Conservation (phyloP, 1,284 basidiomycete species). For the Cutaneotrichosporon cyanovorans region DNA sequence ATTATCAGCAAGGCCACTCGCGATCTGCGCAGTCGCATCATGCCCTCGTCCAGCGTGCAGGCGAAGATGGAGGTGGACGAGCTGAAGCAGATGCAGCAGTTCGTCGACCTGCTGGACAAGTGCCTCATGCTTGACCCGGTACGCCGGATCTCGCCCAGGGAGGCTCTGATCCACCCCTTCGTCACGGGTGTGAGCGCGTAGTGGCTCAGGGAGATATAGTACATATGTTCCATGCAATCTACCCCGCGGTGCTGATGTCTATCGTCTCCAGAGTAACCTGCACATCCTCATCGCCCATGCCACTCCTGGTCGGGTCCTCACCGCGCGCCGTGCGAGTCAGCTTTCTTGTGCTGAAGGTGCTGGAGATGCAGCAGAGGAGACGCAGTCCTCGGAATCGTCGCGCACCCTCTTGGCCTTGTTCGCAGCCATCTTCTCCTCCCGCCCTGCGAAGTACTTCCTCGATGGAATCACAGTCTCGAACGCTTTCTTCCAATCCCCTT, state of each 20-base stretch:
- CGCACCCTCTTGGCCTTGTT: constrained; percentile 10
- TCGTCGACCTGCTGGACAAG: constrained; percentile 87
- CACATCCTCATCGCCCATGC: no score
- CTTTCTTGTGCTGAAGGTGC: no score
- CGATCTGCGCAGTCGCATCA: constrained; percentile 72
- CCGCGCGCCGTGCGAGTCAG: no score
- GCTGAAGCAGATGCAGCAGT: constrained; percentile 67
- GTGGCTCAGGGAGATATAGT: neutral
- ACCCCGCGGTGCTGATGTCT: no score
- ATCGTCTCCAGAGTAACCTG: no score
- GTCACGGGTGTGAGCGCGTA: constrained; percentile 44
- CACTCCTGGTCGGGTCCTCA: no score
- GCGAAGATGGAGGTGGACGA: constrained; percentile 80
- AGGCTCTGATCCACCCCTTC: constrained; percentile 82
- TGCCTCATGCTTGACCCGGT: constrained; percentile 85
- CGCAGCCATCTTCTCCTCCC: constrained; percentile 14
- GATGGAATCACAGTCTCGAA: constrained; percentile 79
- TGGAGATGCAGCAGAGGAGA: no score
- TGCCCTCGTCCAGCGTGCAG: constrained; percentile 63
- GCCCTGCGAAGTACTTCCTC: constrained; percentile 60
- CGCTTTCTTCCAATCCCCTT: constrained; percentile 71
- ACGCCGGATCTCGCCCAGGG: constrained; percentile 74
- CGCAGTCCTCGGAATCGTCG: no score
- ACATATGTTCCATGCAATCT: neutral
- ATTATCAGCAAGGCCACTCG: constrained; percentile 74